These are phyloP conservation scores for Monilinia laxa DNA, from an alignment of 2,329 filamentous ascomycete genomes.

Conservation along the genomic window DNA sequence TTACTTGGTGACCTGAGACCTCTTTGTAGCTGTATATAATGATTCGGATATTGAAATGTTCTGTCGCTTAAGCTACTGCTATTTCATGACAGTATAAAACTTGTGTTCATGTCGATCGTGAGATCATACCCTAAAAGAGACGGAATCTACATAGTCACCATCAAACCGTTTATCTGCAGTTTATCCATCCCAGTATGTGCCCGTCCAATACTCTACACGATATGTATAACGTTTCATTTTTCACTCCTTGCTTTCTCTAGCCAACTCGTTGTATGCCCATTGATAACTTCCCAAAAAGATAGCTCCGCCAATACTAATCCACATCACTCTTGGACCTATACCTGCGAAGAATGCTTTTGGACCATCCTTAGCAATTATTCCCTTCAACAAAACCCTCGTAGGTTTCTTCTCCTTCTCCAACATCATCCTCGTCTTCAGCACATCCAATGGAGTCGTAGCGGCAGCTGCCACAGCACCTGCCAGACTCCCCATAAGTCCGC, in stretches of 20 bases:
- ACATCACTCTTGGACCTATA: slow-evolving; percentile 78
- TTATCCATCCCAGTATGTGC: neutral
- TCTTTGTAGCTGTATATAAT: neutral
- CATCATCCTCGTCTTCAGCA: slow-evolving; percentile 97
- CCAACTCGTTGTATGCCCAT: slow-evolving; percentile 74
- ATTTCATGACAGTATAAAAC: neutral
- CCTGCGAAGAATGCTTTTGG: slow-evolving; percentile 71
- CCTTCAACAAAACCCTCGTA: slow-evolving; percentile 57
- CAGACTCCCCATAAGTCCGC: slow-evolving; percentile 78
- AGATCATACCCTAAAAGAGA: slow-evolving; percentile 9
- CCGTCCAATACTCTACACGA: neutral
- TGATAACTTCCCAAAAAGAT: slow-evolving; percentile 95
- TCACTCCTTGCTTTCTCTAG: slow-evolving; percentile 24
- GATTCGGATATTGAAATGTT: neutral
- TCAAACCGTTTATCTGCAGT: slow-evolving; percentile 8
- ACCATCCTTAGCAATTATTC: slow-evolving; percentile 65
- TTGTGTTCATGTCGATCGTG: slow-evolving; percentile 13
- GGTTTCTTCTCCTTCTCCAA: slow-evolving; percentile 68
- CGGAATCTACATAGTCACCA: slow-evolving; percentile 7
- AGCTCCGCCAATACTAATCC: slow-evolving; percentile 92
- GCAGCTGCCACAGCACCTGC: slow-evolving; percentile 84
- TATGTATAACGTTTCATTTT: neutral
- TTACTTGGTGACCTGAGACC: no score
- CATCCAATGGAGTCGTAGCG: slow-evolving; percentile 88
- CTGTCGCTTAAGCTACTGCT: neutral